A percentile compares a stretch with the other conserved stretches of the same genome.
phyloP scores from a whole-genome alignment of 805 yeast genomes.

The Saturnispora silvae region DNA sequence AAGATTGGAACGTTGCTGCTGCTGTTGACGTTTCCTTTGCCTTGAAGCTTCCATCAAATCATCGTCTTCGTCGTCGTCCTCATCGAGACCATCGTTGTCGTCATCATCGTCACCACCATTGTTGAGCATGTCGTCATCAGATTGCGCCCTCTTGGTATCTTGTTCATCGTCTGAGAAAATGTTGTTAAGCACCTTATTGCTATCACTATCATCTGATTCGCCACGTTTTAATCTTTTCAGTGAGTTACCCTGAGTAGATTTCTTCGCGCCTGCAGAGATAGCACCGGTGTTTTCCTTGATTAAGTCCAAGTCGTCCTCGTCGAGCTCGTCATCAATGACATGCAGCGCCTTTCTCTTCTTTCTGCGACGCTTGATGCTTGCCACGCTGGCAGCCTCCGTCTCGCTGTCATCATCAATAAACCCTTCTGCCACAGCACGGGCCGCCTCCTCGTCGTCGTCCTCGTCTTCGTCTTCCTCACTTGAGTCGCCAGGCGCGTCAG shows the following conservation, averaged over 20 bases:
- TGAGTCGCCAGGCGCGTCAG: conserved; percentile 39
- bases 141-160: conserved; percentile 10
- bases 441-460: conserved; percentile 86
- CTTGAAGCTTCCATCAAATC: conserved; percentile 24
- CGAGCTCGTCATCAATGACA: conserved; percentile 56
- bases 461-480: conserved; percentile 83
- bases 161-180: conserved; percentile 58
- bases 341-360: conserved; percentile 31
- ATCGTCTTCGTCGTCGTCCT: conserved; percentile 19
- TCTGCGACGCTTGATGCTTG: conserved; percentile 28
- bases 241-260: conserved; percentile 30
- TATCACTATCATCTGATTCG: conserved; percentile 27
- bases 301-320: conserved; percentile 91
- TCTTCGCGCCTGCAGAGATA: conserved; percentile 26
- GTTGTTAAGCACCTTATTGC: conserved; percentile 40
- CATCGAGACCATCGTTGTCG: conserved; percentile 23
- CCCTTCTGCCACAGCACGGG: conserved; percentile 74
- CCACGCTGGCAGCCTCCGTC: conserved; percentile 30
- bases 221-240: conserved; percentile 83
- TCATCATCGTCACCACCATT: conserved; percentile 19
- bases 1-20: background rate
- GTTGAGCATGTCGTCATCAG: conserved; percentile 20
- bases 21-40: conserved; percentile 16
- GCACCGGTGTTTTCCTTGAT: conserved; percentile 85
- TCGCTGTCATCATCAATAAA: conserved; percentile 91